phyloP scores from a whole-genome alignment of 768 basidiomycete species.

The Lentinula sp. region DNA sequence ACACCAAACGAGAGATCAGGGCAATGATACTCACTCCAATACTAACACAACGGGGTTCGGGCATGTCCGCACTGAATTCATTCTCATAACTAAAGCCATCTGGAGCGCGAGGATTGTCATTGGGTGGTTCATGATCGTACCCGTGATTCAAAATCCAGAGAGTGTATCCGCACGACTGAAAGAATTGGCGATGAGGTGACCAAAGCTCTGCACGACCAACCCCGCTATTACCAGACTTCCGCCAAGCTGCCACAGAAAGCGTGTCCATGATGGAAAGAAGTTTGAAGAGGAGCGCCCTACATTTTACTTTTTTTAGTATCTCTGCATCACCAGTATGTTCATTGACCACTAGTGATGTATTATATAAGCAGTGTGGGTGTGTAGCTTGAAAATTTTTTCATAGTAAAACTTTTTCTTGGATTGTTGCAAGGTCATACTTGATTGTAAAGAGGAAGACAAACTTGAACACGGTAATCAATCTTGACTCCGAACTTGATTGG shows the following conservation, averaged over 20 bases:
- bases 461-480: background rate
- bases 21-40: background rate
- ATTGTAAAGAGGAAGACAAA: too few relatives aligned
- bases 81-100: conserved; percentile 4
- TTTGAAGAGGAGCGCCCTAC: too few relatives aligned
- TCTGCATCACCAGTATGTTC: too few relatives aligned
- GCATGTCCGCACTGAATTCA: background rate
- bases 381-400: too few relatives aligned
- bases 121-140: conserved; percentile 7
- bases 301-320: too few relatives aligned
- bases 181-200: background rate
- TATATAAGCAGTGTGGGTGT: too few relatives aligned
- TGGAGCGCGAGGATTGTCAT: background rate
- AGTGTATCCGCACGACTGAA: background rate
- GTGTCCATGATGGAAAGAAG: too few relatives aligned
- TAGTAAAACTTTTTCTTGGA: too few relatives aligned
- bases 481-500: background rate
- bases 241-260: background rate
- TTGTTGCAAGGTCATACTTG: too few relatives aligned
- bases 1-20: background rate
- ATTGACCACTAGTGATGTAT: too few relatives aligned
- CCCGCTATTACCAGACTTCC: background rate
- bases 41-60: background rate
- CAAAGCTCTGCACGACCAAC: background rate
- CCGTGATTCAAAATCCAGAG: background rate